Evolutionary conservation across 805 yeast species (phyloP), one percentile per base, ranked within the genome.

Genomic region (Starmerella bombi): DNA sequence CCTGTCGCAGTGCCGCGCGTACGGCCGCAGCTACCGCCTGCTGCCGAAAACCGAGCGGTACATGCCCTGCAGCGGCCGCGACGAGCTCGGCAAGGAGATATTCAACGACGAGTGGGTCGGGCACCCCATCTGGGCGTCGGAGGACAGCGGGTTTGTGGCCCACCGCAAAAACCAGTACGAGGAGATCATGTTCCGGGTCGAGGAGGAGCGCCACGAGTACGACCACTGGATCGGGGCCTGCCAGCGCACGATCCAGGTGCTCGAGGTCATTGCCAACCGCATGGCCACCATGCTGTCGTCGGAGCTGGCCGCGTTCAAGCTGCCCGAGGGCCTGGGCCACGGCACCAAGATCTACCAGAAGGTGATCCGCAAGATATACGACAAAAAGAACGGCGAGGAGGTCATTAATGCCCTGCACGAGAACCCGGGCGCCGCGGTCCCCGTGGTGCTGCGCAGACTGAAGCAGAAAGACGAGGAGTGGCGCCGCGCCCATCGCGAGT

Each of bases 41-140:
- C 68, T 88, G 40, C 98, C 98, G 21, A 86, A 86, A 54, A 74
- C 91, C 1, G 97, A 88, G 59, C 83, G 94, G 0, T 81, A 75
- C 55, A 85, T 85, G 94, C 96, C 97, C 18, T 88, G 97, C 54
- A 81, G 94, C 8, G 98, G 98, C 15, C 75, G 99, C 54, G 99
- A 91, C 61, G 97, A 88, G 53, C 81, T 91, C 86, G 91, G 98
- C 59, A 88, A 96, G 96, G 96, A 88, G 56, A 95, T 91, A 14
- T 70, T 91, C 52, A 91, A 91, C 60, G 98, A 91, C 59, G 97
- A 88, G 61, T 91, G 97, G 96, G 97, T 91, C 27, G 95, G 96
- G 5, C 97, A 91, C 61, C 99, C 99, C 18, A 93, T 94, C n/a
- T 91, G 99, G 99, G 98, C 97, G 3, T 88, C 97, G 0, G 99